phyloP scores from a whole-genome alignment of 1,284 basidiomycete species.

The Heliocybe sulcata region DNA sequence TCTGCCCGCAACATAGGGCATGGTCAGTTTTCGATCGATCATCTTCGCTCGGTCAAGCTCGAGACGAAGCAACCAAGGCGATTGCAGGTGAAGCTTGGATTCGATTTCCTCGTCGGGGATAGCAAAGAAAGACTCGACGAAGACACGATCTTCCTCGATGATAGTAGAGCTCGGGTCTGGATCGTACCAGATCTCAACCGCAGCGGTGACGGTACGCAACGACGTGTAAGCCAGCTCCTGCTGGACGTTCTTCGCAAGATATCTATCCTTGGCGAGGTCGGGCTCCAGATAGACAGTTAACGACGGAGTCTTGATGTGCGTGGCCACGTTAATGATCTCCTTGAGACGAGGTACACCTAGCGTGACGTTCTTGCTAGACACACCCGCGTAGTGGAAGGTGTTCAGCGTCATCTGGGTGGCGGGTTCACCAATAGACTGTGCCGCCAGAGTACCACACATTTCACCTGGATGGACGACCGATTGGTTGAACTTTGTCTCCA shows the following conservation, averaged over 20 bases:
- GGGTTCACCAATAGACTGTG: conserved; percentile 98
- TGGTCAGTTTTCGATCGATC: conserved; percentile 94
- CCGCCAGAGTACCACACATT: conserved; percentile 98
- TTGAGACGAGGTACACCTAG: conserved; percentile 97
- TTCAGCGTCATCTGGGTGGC: conserved; percentile 99
- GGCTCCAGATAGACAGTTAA: conserved; percentile 85
- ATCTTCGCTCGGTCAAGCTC: conserved; percentile 97
- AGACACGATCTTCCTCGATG: conserved; percentile 94
- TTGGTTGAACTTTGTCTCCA: conserved; percentile 92
- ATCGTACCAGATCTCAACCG: conserved; percentile 98
- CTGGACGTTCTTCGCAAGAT: conserved; percentile 80
- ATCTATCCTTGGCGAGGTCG: conserved; percentile 55
- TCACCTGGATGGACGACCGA: conserved; percentile 92
- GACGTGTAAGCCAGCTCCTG: conserved; percentile 95
- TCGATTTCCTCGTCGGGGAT: conserved; percentile 98
- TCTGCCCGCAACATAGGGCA: conserved; percentile 92
- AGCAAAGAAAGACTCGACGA: conserved; percentile 99
- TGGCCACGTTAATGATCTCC: conserved; percentile 98
- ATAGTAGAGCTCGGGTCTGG: conserved; percentile 89
- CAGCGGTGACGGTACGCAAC: conserved; percentile 89
- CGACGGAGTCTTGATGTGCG: conserved; percentile 97
- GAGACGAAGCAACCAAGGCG: conserved; percentile 95
- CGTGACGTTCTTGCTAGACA: conserved; percentile 96
- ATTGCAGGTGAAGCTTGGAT: conserved; percentile 85
- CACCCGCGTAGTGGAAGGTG: conserved; percentile 99